These are phyloP conservation scores for Neopestalotiopsis rosae DNA, from an alignment of 2,329 filamentous ascomycete species.

Conservation along the genomic window DNA sequence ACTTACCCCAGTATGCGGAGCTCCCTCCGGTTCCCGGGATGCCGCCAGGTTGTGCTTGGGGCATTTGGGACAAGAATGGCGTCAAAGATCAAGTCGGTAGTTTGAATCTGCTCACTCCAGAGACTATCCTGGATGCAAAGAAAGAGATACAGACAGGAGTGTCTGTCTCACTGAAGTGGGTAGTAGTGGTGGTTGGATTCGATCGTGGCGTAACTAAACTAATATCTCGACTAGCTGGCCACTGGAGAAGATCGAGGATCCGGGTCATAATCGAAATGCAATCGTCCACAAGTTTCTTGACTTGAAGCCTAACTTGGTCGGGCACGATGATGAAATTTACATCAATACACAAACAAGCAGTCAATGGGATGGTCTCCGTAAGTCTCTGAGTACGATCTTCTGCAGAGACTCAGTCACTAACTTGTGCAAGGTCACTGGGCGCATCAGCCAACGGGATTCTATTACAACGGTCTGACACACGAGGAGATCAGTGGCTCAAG, in stretches of 20 bases:
- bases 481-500: not conserved
- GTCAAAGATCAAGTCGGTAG: not conserved
- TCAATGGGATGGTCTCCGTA: not conserved
- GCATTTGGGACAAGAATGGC: not conserved
- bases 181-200: not conserved
- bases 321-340: not conserved
- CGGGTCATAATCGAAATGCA: not conserved
- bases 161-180: not conserved
- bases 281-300: not conserved
- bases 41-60: not conserved
- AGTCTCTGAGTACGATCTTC: not conserved
- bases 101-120: not conserved
- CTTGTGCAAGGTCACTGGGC: not conserved
- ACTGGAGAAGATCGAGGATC: not conserved
- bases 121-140: not conserved
- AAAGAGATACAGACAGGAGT: not conserved
- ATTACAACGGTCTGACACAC: not conserved
- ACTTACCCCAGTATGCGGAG: not conserved
- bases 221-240: not conserved
- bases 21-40: not conserved
- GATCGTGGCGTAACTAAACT: not conserved
- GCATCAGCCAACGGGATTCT: not conserved
- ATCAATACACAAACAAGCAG: not conserved
- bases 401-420: not conserved
- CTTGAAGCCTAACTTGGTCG: not conserved